Evolutionary conservation across 257 asterid species (phyloP), one percentile per base, ranked within the genome.

Genomic region (Anisodus acutangulus): DNA sequence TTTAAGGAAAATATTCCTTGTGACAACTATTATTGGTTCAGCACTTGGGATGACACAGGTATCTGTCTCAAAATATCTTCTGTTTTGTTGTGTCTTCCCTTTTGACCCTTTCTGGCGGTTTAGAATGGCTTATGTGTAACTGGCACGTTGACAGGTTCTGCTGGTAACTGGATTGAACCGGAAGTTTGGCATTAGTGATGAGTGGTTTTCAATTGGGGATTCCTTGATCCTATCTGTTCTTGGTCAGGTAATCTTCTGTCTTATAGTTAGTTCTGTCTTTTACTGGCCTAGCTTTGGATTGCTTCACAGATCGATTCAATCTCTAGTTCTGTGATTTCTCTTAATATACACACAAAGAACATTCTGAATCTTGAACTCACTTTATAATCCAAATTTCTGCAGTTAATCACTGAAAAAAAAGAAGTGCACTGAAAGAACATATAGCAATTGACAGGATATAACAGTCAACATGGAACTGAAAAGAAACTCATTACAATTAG

Each of bases 191-290:
- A 90, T 97, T 80, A 93, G 94, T 79, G 98, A 97, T 39, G 97
- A 97, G 93, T 97, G 99, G 99, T 97, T 97, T 22, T 92, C 99
- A 1, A 89, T 95, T 71, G 98, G 99, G 7, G 99, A 97, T 91
- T 97, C 98, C 9, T 88, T 97, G 91, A 89, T 95, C 64, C 83
- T 97, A 82, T 93, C 99, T 57, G 99, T 97, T 88, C 98, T 97
- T 47, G 91, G 96, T 78, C 98, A 97, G 95, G 99, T 96, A 88
- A 84, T n/a, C 22, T 7, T 53, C 8, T 5, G 15, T 16, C 79
- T 71, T 7, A 5, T 5, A 16, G n/a, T 51, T 67, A 41, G 74
- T 67, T 67, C 51, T 41, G 79, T 71, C 58, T 45, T 71, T n/a
- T n/a, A 45, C 57, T 71, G 39, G 58, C 58, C 37, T 71, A 43